Conservation (phyloP, 495 filamentous ascomycete species). For the Daldinia grandis region DNA sequence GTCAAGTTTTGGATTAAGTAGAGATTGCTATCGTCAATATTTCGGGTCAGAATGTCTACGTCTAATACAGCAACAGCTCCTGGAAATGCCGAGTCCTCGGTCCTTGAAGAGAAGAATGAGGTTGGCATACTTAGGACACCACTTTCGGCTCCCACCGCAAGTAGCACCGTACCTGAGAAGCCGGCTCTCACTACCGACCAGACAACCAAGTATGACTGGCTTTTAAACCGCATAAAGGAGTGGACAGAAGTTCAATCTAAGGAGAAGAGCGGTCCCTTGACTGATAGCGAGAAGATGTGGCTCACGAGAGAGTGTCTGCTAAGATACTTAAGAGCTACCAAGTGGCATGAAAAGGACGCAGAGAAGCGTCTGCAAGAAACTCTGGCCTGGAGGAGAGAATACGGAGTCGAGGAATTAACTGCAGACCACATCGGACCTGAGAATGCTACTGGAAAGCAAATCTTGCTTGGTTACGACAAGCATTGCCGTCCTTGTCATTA, state of each 20-base stretch:
- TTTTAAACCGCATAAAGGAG: constrained; percentile 70
- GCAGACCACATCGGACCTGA: constrained; percentile 86
- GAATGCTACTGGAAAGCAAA: constrained; percentile 95
- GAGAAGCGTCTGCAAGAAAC: constrained; percentile 79
- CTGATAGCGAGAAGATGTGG: constrained; percentile 85
- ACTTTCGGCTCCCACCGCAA: constrained; percentile 67
- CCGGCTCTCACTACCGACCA: constrained; percentile 76
- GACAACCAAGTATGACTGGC: constrained; percentile 78
- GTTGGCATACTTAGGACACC: constrained; percentile 69
- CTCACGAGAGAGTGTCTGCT: constrained; percentile 91
- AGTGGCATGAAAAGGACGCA: constrained; percentile 84
- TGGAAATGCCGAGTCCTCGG: constrained; percentile 34
- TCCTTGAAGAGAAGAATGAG: constrained; percentile 54
- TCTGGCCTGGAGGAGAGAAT: constrained; percentile 88
- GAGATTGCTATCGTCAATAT: background rate
- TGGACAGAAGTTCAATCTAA: constrained; percentile 77
- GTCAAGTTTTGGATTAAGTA: background rate
- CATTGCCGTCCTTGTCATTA: constrained; percentile 85
- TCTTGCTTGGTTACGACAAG: constrained; percentile 87
- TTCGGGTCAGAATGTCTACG: constrained; percentile 44
- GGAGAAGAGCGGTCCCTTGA: constrained; percentile 70
- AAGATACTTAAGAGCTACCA: constrained; percentile 90
- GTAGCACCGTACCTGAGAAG: constrained; percentile 61
- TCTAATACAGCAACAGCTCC: constrained; percentile 25
- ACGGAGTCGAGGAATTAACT: constrained; percentile 75